These are phyloP conservation scores for Pythium periplocum DNA, from an alignment of 352 stramenopile species.

Conservation along the genomic window DNA sequence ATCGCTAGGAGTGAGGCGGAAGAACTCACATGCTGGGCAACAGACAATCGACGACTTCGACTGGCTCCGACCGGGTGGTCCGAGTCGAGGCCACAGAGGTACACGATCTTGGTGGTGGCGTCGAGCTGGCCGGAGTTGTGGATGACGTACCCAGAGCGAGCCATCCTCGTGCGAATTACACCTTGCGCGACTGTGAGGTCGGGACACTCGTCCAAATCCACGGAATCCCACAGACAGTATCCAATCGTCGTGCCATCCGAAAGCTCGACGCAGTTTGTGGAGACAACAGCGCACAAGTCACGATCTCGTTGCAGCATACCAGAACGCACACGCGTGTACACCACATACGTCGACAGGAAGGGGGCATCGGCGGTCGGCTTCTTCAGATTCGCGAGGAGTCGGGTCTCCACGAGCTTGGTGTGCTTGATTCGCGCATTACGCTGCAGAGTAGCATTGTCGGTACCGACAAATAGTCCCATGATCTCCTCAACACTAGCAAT, in stretches of 20 bases:
- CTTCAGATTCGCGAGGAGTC: slow-evolving; percentile 28
- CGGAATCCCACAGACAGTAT: slow-evolving; percentile 19
- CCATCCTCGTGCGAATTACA: slow-evolving; percentile 18
- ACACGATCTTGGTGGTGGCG: slow-evolving; percentile 12
- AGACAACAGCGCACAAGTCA: slow-evolving; percentile 13
- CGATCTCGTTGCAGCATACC: slow-evolving; percentile 22
- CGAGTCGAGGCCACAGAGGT: slow-evolving; percentile 13
- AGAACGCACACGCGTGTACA: slow-evolving; percentile 13
- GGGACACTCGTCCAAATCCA: slow-evolving; percentile 14
- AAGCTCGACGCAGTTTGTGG: slow-evolving; percentile 11
- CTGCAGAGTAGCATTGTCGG: slow-evolving; percentile 24
- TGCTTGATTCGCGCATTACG: slow-evolving; percentile 37
- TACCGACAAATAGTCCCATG: slow-evolving; percentile 41
- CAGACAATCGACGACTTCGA: slow-evolving; percentile 1
- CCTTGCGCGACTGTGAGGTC: slow-evolving; percentile 16
- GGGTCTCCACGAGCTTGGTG: slow-evolving; percentile 38
- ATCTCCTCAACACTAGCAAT: slow-evolving; percentile 34
- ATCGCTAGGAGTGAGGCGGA: slow-evolving; percentile 8
- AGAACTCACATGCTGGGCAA: slow-evolving; percentile 6
- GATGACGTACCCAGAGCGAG: slow-evolving; percentile 15
- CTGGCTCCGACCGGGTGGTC: too few relatives aligned
- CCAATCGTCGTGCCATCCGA: slow-evolving; percentile 13
- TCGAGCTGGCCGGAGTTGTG: slow-evolving; percentile 26
- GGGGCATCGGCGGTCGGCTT: slow-evolving; percentile 15
- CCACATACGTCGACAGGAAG: slow-evolving; percentile 42